A percentile compares a stretch with the other conserved stretches of the same genome.
Conservation (phyloP, 179 eudicot genomes). For the Spinacia oleracea region DNA sequence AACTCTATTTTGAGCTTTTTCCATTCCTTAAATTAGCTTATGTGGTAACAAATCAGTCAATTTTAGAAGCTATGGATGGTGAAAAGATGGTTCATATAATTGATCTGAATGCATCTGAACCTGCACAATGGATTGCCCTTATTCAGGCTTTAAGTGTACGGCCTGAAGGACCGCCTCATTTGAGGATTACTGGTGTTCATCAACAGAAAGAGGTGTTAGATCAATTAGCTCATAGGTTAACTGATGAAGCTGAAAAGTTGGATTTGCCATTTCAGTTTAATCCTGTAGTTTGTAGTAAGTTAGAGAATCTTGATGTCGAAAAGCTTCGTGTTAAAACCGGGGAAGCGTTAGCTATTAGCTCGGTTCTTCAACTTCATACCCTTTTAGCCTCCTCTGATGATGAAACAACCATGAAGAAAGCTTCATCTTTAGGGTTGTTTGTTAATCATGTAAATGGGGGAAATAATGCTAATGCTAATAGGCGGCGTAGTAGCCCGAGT, state of each 20-base stretch:
- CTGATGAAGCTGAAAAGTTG: slow-evolving; percentile 79
- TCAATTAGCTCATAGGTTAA: slow-evolving; percentile 61
- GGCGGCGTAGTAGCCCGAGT: slow-evolving; percentile 49
- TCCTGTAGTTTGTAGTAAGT: slow-evolving; percentile 57
- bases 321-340: slow-evolving; percentile 76
- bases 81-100: slow-evolving; percentile 86
- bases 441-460: slow-evolving; percentile 36
- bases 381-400: slow-evolving; percentile 69
- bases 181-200: slow-evolving; percentile 86
- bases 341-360: slow-evolving; percentile 87
- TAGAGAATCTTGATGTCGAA: slow-evolving; percentile 71
- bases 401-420: slow-evolving; percentile 35
- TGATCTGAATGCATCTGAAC: slow-evolving; percentile 67
- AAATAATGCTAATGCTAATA: slow-evolving; percentile 32
- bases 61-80: slow-evolving; percentile 85
- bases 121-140: slow-evolving; percentile 88
- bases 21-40: slow-evolving; percentile 72
- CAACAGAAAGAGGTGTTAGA: slow-evolving; percentile 76
- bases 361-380: slow-evolving; percentile 68
- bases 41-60: slow-evolving; percentile 77
- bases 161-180: slow-evolving; percentile 86
- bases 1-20: slow-evolving; percentile 63
- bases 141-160: slow-evolving; percentile 62
- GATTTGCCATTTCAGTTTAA: slow-evolving; percentile 89
- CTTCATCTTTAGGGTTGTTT: slow-evolving; percentile 12